Evolutionary conservation across 2,329 filamentous ascomycete species (phyloP).

Genomic region (Fusarium lateritium): DNA sequence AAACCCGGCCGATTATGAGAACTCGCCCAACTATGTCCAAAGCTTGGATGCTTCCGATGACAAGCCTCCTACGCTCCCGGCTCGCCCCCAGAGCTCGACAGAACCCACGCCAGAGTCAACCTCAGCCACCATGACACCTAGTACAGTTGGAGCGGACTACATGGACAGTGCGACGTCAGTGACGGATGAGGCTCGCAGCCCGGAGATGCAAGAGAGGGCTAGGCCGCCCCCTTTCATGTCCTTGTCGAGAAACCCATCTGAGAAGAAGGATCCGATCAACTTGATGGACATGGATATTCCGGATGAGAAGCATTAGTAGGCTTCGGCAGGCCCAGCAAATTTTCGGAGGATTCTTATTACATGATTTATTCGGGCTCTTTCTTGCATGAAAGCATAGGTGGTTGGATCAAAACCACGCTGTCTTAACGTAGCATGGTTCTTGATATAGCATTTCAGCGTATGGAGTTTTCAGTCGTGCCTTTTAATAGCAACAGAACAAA

Average conservation of each 20-base stretch:
- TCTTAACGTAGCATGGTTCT: conserved; percentile 13
- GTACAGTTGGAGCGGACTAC: conserved; percentile 45
- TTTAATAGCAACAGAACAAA: conserved; percentile 1
- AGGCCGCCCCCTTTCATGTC: conserved; percentile 49
- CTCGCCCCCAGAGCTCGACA: conserved; percentile 25
- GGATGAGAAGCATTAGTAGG: conserved; percentile 38
- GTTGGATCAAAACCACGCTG: neutral
- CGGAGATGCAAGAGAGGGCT: conserved; percentile 63
- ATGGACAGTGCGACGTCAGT: conserved; percentile 14
- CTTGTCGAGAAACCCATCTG: conserved; percentile 35
- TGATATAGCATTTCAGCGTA: conserved; percentile 30
- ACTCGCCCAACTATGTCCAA: conserved; percentile 28
- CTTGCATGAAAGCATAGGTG: conserved; percentile 9
- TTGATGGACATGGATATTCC: conserved; percentile 58
- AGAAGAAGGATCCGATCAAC: conserved; percentile 43
- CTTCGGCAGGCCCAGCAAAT: neutral
- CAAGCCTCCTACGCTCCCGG: conserved; percentile 21
- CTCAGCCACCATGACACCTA: conserved; percentile 47
- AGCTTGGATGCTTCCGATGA: conserved; percentile 33
- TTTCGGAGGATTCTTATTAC: neutral
- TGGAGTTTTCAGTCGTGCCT: conserved; percentile 31
- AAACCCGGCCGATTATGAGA: conserved; percentile 9
- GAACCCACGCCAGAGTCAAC: conserved; percentile 41
- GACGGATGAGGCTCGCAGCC: conserved; percentile 49
- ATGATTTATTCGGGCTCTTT: neutral